These are phyloP conservation scores for Hawksworthiomyces lignivorus DNA, from an alignment of 2,329 filamentous ascomycete species.

Conservation along the genomic window DNA sequence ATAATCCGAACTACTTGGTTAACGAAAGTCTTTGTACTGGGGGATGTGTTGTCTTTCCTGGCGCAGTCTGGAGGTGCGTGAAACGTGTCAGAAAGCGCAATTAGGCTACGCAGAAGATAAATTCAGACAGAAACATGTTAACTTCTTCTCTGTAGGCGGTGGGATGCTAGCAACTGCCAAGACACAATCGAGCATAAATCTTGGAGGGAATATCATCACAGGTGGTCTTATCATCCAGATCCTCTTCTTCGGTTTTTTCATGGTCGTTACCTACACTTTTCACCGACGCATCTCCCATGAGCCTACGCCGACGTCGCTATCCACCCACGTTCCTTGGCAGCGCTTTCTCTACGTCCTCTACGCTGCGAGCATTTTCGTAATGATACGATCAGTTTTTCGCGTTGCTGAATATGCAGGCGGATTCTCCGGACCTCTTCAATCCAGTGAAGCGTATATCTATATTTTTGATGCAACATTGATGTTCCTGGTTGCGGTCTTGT, in stretches of 20 bases:
- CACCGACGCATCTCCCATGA: constrained; percentile 3
- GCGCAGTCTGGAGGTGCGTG: constrained; percentile 24
- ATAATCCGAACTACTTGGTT: constrained; percentile 21
- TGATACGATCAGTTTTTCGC: constrained; percentile 29
- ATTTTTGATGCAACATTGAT: constrained; percentile 25
- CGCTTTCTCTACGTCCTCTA: constrained; percentile 16
- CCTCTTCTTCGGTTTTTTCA: constrained; percentile 37
- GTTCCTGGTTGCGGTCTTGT: constrained; percentile 9
- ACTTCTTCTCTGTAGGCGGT: too few relatives aligned
- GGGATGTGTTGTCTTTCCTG: background rate
- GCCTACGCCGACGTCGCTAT: background rate
- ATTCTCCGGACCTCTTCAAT: constrained; percentile 19
- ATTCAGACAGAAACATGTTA: too few relatives aligned
- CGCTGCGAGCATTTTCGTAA: constrained; percentile 22
- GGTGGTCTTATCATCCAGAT: constrained; percentile 39
- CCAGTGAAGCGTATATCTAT: constrained; percentile 23
- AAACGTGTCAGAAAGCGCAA: too few relatives aligned
- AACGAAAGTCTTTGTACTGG: background rate
- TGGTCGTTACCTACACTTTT: constrained; percentile 4
- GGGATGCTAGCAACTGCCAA: constrained; percentile 24
- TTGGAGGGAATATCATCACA: constrained; percentile 37
- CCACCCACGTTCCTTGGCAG: background rate
- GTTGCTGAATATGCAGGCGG: constrained; percentile 31
- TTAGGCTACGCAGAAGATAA: too few relatives aligned
- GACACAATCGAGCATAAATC: constrained; percentile 18